phyloP scores from a whole-genome alignment of 805 yeast species.

The Debaryomyces prosopidis region DNA sequence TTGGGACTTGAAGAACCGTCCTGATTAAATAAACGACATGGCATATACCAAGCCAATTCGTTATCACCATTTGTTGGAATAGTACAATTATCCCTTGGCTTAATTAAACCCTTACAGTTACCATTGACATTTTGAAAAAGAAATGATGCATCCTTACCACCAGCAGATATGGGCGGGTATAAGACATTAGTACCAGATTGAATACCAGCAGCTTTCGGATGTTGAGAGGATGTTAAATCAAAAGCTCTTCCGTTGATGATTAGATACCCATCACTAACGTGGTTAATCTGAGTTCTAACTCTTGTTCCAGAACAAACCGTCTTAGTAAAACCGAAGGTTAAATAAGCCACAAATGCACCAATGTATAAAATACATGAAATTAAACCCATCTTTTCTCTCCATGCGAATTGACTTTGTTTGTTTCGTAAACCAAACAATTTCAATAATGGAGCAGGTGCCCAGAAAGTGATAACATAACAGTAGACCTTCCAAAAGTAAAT shows the following conservation, averaged over 20 bases:
- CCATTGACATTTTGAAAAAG: constrained; percentile 91
- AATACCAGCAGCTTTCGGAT: constrained; percentile 83
- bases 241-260: constrained; percentile 83
- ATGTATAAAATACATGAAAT: constrained; percentile 69
- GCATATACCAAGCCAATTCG: constrained; percentile 93
- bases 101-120: constrained; percentile 77
- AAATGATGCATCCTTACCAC: constrained; percentile 82
- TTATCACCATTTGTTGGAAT: constrained; percentile 62
- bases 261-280: constrained; percentile 60
- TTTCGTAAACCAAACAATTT: constrained; percentile 73
- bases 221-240: constrained; percentile 67
- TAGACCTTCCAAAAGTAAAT: constrained; percentile 74
- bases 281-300: constrained; percentile 56
- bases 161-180: constrained; percentile 85
- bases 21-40: constrained; percentile 70
- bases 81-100: constrained; percentile 63
- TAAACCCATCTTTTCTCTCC: constrained; percentile 94
- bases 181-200: constrained; percentile 67
- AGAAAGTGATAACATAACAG: constrained; percentile 79
- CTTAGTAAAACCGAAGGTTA: constrained; percentile 88
- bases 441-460: constrained; percentile 84
- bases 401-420: constrained; percentile 85
- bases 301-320: constrained; percentile 62
- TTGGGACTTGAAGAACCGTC: constrained; percentile 75
- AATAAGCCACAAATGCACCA: constrained; percentile 78